These are phyloP conservation scores for Gaultheria prostrata DNA, from an alignment of 148 eudicot genomes.

Conservation along the genomic window DNA sequence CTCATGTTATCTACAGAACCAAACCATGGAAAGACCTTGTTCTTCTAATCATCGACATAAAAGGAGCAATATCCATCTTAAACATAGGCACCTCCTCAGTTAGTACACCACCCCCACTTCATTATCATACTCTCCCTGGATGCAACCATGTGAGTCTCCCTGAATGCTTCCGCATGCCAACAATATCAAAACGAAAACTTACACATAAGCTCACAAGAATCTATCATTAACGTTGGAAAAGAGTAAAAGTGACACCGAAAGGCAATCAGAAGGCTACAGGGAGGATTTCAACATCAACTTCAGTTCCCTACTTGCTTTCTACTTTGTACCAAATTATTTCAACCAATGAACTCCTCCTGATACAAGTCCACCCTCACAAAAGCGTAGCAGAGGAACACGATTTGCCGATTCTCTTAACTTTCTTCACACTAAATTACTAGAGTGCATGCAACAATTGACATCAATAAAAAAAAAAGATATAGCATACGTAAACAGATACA, in stretches of 20 bases:
- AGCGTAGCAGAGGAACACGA: neutral
- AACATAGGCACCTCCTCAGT: neutral
- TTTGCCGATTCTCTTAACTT: neutral
- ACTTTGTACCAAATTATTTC: neutral
- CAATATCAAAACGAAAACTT: neutral
- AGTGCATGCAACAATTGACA: neutral
- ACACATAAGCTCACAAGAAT: neutral
- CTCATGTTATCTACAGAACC: neutral
- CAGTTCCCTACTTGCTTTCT: neutral
- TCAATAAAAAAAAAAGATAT: neutral
- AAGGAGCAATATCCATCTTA: neutral
- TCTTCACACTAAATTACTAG: neutral
- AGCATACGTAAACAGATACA: neutral
- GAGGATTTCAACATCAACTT: neutral
- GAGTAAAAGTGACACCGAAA: neutral
- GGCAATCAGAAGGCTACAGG: neutral
- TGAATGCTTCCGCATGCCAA: neutral
- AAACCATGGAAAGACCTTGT: neutral
- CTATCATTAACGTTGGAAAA: neutral
- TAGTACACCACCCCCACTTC: neutral
- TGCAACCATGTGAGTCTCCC: neutral
- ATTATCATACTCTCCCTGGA: neutral
- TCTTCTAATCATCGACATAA: neutral
- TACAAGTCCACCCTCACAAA: neutral
- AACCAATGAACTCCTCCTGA: neutral